Conservation (phyloP, 176 grass and related monocot genomes). For the Tillandsia leiboldiana region DNA sequence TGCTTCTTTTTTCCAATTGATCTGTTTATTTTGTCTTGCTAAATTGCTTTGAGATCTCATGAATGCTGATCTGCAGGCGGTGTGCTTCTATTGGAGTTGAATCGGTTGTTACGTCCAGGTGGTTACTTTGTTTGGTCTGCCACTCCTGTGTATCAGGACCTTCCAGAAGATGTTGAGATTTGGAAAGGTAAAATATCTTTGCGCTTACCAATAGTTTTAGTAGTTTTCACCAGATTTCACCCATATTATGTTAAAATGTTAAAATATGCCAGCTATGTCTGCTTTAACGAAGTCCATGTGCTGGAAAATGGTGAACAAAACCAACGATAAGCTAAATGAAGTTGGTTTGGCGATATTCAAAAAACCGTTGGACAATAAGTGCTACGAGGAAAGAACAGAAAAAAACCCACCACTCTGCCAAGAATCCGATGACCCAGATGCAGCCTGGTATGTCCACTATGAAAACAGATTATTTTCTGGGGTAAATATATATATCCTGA, state of each 20-base stretch:
- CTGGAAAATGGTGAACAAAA: slow-evolving; percentile 94
- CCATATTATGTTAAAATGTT: background rate
- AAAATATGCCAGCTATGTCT: slow-evolving; percentile 51
- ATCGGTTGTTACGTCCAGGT: slow-evolving; percentile 81
- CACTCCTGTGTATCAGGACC: slow-evolving; percentile 89
- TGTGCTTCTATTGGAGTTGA: slow-evolving; percentile 90
- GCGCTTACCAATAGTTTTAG: background rate
- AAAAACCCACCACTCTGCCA: slow-evolving; percentile 66
- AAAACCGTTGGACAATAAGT: slow-evolving; percentile 90
- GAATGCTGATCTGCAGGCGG: slow-evolving; percentile 49
- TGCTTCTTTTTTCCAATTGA: slow-evolving; percentile 18
- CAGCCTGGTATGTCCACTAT: slow-evolving; percentile 66
- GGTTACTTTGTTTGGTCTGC: slow-evolving; percentile 98
- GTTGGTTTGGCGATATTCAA: slow-evolving; percentile 81
- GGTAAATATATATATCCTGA: background rate
- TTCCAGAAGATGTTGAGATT: slow-evolving; percentile 82
- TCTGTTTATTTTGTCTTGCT: slow-evolving; percentile 18
- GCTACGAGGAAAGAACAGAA: slow-evolving; percentile 82
- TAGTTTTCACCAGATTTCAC: background rate
- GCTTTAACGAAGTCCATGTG: slow-evolving; percentile 84
- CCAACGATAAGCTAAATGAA: slow-evolving; percentile 68
- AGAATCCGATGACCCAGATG: slow-evolving; percentile 71
- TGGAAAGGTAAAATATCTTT: slow-evolving; percentile 57
- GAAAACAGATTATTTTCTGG: too few relatives aligned
- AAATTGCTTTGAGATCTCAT: slow-evolving; percentile 12